These are phyloP conservation scores for Oleoguttula mirabilis DNA, from an alignment of 495 filamentous ascomycete genomes.

Conservation along the genomic window DNA sequence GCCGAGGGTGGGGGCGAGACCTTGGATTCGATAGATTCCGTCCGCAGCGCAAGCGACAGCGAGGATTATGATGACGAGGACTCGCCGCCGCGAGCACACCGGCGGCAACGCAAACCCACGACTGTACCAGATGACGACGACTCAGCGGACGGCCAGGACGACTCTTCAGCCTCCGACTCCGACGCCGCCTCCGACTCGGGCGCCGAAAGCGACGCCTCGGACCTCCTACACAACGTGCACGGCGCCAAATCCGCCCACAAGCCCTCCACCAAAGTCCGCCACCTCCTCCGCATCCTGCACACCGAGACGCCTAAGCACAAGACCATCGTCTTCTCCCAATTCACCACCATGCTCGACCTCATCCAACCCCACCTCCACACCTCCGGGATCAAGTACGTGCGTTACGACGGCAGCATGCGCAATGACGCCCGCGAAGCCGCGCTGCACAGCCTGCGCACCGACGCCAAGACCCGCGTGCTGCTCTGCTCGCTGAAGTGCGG, in stretches of 20 bases:
- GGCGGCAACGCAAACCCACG: conserved; percentile 10
- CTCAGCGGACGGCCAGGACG: conserved; percentile 16
- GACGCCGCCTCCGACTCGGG: conserved; percentile 14
- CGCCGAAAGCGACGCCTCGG: not conserved
- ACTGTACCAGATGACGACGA: conserved; percentile 28
- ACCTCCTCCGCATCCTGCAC: conserved; percentile 67
- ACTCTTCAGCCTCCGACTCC: conserved; percentile 7
- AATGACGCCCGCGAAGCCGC: conserved; percentile 87
- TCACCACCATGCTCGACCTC: conserved; percentile 94
- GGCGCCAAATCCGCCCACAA: conserved; percentile 32
- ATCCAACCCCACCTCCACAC: conserved; percentile 78
- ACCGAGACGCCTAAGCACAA: conserved; percentile 70
- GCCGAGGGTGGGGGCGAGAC: conserved; percentile 74
- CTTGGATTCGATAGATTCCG: conserved; percentile 50
- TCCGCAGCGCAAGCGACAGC: conserved; percentile 37
- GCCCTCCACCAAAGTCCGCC: conserved; percentile 81
- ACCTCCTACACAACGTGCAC: not conserved
- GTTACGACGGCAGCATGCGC: conserved; percentile 92
- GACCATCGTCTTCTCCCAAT: conserved; percentile 96
- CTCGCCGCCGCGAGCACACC: conserved; percentile 16
- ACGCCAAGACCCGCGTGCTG: conserved; percentile 60
- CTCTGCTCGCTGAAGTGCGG: conserved; percentile 91
- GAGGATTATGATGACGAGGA: conserved; percentile 18
- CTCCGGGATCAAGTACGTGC: conserved; percentile 61
- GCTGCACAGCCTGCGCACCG: conserved; percentile 59